These are phyloP conservation scores for Bryopsis sp. DNA, from an alignment of 139 green algal genomes.

Conservation along the genomic window DNA sequence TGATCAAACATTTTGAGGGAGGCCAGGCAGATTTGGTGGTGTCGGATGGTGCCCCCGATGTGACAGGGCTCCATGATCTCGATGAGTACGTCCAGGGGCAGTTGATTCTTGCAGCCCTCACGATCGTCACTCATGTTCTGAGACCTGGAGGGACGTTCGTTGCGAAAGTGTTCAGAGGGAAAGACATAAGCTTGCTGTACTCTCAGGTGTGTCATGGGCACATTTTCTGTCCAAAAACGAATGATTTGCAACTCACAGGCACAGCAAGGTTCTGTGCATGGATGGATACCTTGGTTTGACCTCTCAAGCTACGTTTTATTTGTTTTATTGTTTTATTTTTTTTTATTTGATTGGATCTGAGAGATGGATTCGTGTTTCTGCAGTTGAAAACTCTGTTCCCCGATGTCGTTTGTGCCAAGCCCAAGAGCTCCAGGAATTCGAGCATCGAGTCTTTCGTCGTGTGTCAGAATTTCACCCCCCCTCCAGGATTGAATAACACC, in stretches of 20 bases:
- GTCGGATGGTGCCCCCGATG: conserved; percentile 94
- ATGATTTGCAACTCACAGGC: too few species aligned
- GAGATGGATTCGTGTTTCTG: conserved; percentile 13
- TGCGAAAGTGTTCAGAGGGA: conserved; percentile 90
- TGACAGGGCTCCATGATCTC: conserved; percentile 98
- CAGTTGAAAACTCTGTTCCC: conserved; percentile 88
- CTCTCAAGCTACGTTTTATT: too few species aligned
- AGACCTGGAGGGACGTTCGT: conserved; percentile 79
- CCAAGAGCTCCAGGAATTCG: conserved; percentile 83
- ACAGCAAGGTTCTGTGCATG: too few species aligned
- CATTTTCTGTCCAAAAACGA: too few species aligned
- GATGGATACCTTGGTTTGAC: too few species aligned
- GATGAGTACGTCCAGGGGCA: conserved; percentile 92
- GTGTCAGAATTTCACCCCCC: conserved; percentile 62
- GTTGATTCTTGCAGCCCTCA: conserved; percentile 84
- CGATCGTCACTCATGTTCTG: conserved; percentile 79
- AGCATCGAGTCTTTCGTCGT: conserved; percentile 96
- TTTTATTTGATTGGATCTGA: too few species aligned
- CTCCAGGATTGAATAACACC: conserved; percentile 54
- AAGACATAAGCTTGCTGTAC: conserved; percentile 86
- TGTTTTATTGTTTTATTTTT: too few species aligned
- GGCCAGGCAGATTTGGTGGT: conserved; percentile 87
- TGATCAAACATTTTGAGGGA: conserved; percentile 86
- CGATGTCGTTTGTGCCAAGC: conserved; percentile 88
- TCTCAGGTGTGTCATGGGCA: background rate